A percentile compares a stretch with the other conserved stretches of the same genome.
phyloP scores from a whole-genome alignment of 345 rosid species.

The Garcia nutans region DNA sequence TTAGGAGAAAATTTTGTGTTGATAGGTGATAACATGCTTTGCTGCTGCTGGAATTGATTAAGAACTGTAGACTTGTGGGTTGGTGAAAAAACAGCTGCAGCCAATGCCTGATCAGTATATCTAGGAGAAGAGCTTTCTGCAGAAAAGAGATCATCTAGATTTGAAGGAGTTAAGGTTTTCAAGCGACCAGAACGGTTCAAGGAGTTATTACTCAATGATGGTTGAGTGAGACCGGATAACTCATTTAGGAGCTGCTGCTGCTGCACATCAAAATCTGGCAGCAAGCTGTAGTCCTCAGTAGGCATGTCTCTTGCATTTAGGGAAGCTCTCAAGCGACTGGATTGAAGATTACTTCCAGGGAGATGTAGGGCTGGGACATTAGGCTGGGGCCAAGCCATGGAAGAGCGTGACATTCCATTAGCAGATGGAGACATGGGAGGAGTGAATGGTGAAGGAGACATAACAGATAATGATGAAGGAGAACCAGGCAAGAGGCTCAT shows the following conservation, averaged over 20 bases:
- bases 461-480: constrained; percentile 25
- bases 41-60: constrained; percentile 51
- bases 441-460: constrained; percentile 79
- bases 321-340: constrained; percentile 33
- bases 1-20: constrained; percentile 49
- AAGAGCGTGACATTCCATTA: constrained; percentile 28
- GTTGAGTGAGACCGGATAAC: constrained; percentile 48
- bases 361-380: constrained; percentile 32
- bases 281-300: constrained; percentile 32
- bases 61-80: constrained; percentile 43
- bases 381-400: constrained; percentile 27
- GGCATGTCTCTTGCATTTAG: constrained; percentile 49
- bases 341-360: constrained; percentile 31
- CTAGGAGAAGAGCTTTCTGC: constrained; percentile 46
- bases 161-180: constrained; percentile 75
- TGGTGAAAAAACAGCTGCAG: constrained; percentile 41
- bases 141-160: constrained; percentile 47
- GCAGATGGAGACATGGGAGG: constrained; percentile 88
- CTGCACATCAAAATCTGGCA: constrained; percentile 29
- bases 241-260: constrained; percentile 30
- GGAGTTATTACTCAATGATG: constrained; percentile 39
- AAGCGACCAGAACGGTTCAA: constrained; percentile 29
- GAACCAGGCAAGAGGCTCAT: constrained; percentile 30
- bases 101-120: constrained; percentile 39
- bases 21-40: constrained; percentile 68